A percentile compares a stretch with the other conserved stretches of the same genome.
Evolutionary conservation across 2,329 filamentous ascomycete species (phyloP).

Genomic region (Pezicula neosporulosa): DNA sequence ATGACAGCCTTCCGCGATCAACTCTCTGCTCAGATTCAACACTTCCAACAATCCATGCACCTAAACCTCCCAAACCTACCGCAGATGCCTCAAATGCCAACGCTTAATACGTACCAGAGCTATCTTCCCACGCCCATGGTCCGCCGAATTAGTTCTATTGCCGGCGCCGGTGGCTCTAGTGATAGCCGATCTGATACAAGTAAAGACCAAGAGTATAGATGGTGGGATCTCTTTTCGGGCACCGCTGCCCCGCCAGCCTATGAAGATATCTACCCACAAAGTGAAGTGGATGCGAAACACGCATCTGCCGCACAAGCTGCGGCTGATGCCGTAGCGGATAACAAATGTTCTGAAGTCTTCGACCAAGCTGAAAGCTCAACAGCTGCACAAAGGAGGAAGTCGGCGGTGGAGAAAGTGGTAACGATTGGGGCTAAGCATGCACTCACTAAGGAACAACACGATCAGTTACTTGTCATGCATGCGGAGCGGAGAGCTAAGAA

Average conservation of each 20-base stretch:
- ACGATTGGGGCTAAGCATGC: conserved; percentile 61
- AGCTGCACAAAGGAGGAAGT: conserved; percentile 35
- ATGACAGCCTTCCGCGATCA: conserved; percentile 72
- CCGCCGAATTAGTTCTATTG: conserved; percentile 68
- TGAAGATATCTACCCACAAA: conserved; percentile 69
- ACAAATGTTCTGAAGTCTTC: conserved; percentile 51
- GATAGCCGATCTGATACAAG: conserved; percentile 29
- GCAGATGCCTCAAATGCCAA: conserved; percentile 46
- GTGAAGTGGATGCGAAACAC: conserved; percentile 51
- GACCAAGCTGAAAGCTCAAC: conserved; percentile 38
- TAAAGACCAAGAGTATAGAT: conserved; percentile 51
- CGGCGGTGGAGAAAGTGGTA: conserved; percentile 36
- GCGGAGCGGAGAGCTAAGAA: conserved; percentile 57
- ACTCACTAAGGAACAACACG: conserved; percentile 63
- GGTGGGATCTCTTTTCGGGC: conserved; percentile 65
- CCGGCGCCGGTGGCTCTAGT: conserved; percentile 44
- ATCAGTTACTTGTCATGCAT: conserved; percentile 57
- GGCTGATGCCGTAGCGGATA: conserved; percentile 55
- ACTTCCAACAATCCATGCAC: conserved; percentile 72
- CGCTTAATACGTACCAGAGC: conserved; percentile 69
- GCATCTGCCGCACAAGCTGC: conserved; percentile 54
- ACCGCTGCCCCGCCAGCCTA: conserved; percentile 67
- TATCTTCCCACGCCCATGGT: conserved; percentile 61
- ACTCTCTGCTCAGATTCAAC: conserved; percentile 68
- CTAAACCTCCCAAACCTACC: conserved; percentile 60